A percentile compares a stretch with the other conserved stretches of the same genome.
Evolutionary conservation across 805 yeast species (phyloP).

Genomic region (Tetrapisispora phaffii): DNA sequence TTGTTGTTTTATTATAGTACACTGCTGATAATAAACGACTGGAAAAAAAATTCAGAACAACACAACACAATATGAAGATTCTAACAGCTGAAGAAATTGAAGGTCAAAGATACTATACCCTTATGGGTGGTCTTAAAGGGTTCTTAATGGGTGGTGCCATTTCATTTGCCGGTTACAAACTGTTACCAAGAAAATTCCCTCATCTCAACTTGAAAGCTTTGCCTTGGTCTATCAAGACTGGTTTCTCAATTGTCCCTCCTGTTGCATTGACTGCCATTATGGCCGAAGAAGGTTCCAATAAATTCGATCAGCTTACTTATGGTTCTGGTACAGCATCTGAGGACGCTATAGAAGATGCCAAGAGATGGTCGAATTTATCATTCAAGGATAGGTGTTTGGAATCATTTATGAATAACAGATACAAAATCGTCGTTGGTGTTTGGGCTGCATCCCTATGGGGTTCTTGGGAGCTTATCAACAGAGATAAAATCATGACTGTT

Average conservation of each 20-base stretch:
- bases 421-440: constrained; percentile 55
- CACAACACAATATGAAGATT: constrained; percentile 49
- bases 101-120: constrained; percentile 51
- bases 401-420: constrained; percentile 45
- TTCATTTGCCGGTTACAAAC: constrained; percentile 46
- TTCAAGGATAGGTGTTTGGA: constrained; percentile 41
- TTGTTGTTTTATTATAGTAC: too few species aligned
- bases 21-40: too few species aligned
- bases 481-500: constrained; percentile 62
- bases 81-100: constrained; percentile 54
- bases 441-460: constrained; percentile 80
- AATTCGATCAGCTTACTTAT: constrained; percentile 54
- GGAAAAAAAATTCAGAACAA: too few species aligned
- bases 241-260: constrained; percentile 60
- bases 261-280: constrained; percentile 48
- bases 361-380: constrained; percentile 44
- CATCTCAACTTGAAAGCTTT: constrained; percentile 31
- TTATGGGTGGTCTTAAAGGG: constrained; percentile 55
- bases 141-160: constrained; percentile 43
- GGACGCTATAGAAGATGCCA: constrained; percentile 36
- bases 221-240: constrained; percentile 54
- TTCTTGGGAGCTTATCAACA: constrained; percentile 64
- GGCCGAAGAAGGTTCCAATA: constrained; percentile 63
- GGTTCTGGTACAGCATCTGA: constrained; percentile 25
- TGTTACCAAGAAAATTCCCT: constrained; percentile 41